Evolutionary conservation across 2,329 filamentous ascomycete species (phyloP).

Genomic region (Venturia effusa): DNA sequence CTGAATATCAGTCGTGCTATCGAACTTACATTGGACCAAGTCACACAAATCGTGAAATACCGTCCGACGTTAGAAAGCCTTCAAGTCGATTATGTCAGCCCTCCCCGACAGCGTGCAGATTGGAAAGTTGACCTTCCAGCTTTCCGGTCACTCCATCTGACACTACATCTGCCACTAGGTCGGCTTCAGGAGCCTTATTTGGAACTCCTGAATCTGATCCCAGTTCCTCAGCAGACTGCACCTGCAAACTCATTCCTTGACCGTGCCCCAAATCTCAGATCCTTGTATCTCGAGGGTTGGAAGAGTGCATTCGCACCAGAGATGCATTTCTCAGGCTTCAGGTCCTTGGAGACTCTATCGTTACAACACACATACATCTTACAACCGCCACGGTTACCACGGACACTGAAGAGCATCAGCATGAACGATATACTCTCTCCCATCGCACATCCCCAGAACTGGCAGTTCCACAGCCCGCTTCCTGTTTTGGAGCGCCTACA

Average conservation of each 20-base stretch:
- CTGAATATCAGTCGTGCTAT: slow-evolving; percentile 18
- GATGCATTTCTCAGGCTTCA: not conserved
- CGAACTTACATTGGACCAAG: slow-evolving; percentile 18
- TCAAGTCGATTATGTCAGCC: slow-evolving; percentile 15
- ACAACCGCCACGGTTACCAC: not conserved
- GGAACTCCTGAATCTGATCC: not conserved
- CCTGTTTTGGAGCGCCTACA: not conserved
- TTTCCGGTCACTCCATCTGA: slow-evolving; percentile 19
- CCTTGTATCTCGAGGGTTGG: not conserved
- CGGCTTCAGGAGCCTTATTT: slow-evolving; percentile 2
- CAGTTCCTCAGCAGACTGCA: not conserved
- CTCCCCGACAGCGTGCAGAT: slow-evolving; percentile 6
- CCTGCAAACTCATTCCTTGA: not conserved
- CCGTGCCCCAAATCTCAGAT: not conserved
- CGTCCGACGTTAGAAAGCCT: slow-evolving; percentile 18
- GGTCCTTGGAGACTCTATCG: not conserved
- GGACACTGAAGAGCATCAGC: not conserved
- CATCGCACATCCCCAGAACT: not conserved
- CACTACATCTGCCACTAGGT: not conserved
- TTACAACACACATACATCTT: not conserved
- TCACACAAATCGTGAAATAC: slow-evolving; percentile 20
- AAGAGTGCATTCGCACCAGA: slow-evolving; percentile 2
- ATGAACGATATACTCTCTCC: not conserved
- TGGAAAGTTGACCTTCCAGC: slow-evolving; percentile 20
- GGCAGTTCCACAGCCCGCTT: not conserved